A percentile compares a stretch with the other conserved stretches of the same genome.
Conservation (phyloP, 169 alveolate species). For the Plasmodium gallinaceum region DNA sequence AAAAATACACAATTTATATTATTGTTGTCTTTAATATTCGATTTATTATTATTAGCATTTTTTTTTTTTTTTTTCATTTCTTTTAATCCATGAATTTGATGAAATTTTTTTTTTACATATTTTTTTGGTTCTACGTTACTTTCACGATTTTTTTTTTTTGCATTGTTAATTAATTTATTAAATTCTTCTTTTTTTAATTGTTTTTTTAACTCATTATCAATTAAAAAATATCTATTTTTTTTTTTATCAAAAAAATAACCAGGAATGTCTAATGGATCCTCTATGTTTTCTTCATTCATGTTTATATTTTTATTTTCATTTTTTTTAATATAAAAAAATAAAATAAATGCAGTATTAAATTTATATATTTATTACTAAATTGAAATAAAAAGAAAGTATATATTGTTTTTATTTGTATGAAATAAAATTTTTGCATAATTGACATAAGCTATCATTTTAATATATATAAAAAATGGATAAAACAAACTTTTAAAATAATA, state of each 20-base stretch:
- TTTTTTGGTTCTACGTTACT: constrained; percentile 36
- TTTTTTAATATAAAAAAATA: constrained; percentile 17
- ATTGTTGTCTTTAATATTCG: constrained; percentile 30
- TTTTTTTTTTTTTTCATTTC: constrained; percentile 77
- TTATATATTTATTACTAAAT: not conserved
- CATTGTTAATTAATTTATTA: constrained; percentile 39
- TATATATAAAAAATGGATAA: too few species aligned
- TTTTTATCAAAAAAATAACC: constrained; percentile 69
- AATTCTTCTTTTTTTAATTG: constrained; percentile 64
- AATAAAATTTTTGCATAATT: too few species aligned
- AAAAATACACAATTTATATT: constrained; percentile 5
- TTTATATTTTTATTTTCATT: constrained; percentile 16
- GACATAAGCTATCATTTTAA: too few species aligned
- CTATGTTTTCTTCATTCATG: constrained; percentile 32
- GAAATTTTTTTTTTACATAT: constrained; percentile 40
- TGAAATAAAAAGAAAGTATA: not conserved
- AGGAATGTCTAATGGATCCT: constrained; percentile 34
- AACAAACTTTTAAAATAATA: too few species aligned
- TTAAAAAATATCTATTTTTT: constrained; percentile 60
- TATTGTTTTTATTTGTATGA: not conserved
- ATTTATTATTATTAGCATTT: constrained; percentile 27
- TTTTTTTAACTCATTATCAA: constrained; percentile 74
- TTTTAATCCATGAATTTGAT: constrained; percentile 74
- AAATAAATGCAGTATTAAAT: not conserved
- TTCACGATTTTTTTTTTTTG: constrained; percentile 77